Percentiles rank a stretch among this genome's conserved stretches.
phyloP scores from a whole-genome alignment of 2,329 filamentous ascomycete genomes.

The Xylariaceae sp. region DNA sequence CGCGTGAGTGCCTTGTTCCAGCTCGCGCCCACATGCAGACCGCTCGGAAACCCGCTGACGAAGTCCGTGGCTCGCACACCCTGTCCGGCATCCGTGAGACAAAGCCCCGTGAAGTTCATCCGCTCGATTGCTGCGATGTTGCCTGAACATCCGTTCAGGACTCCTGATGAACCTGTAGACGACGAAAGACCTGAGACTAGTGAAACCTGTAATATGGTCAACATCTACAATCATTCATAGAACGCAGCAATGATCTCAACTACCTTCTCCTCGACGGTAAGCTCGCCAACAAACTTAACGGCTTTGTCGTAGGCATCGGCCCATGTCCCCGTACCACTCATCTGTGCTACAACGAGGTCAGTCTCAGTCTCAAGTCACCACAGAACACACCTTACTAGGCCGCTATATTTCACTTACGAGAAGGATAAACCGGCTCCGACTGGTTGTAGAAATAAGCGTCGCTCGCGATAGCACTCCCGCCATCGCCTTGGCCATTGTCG shows the following conservation, averaged over 20 bases:
- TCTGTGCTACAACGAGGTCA: conserved; percentile 34
- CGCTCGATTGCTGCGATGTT: conserved; percentile 38
- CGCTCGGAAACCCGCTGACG: conserved; percentile 45
- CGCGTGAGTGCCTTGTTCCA: conserved; percentile 59
- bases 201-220: conserved; percentile 47
- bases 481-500: conserved; percentile 4
- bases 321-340: conserved; percentile 65
- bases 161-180: conserved; percentile 32
- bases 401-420: conserved; percentile 37
- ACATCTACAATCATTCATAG: neutral
- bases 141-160: conserved; percentile 43
- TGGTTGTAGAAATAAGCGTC: conserved; percentile 47
- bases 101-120: conserved; percentile 40
- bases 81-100: conserved; percentile 36
- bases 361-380: too few species aligned
- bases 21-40: conserved; percentile 57
- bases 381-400: neutral
- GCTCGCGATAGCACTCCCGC: conserved; percentile 31
- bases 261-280: conserved; percentile 73
- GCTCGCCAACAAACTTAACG: conserved; percentile 61
- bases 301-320: conserved; percentile 63
- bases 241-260: neutral
- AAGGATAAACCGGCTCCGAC: conserved; percentile 48
- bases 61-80: conserved; percentile 39
- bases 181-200: conserved; percentile 67